Evolutionary conservation across 805 yeast species (phyloP).

Genomic region (Deakozyma indianensis): DNA sequence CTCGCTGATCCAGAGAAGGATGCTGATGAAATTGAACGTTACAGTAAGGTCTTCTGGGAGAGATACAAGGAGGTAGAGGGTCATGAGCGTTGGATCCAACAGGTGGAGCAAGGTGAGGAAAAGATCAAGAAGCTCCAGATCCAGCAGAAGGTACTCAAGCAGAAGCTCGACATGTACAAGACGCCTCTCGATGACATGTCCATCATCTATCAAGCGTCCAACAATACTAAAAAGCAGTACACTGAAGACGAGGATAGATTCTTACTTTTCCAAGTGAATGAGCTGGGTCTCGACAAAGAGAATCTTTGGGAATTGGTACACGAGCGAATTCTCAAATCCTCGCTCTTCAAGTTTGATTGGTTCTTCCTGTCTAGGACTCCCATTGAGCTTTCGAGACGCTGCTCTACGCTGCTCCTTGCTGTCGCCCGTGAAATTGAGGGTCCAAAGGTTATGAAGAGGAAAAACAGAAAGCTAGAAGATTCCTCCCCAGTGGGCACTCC

Average conservation of each 20-base stretch:
- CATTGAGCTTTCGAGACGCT: constrained; percentile 68
- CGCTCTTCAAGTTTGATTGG: constrained; percentile 74
- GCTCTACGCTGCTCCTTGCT: constrained; percentile 62
- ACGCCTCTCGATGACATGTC: constrained; percentile 66
- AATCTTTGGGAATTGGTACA: constrained; percentile 65
- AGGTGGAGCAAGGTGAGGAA: constrained; percentile 83
- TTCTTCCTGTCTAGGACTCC: constrained; percentile 70
- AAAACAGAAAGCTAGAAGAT: constrained; percentile 11
- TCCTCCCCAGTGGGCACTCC: constrained; percentile 1
- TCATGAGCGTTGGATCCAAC: constrained; percentile 66
- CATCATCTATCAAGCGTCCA: constrained; percentile 60
- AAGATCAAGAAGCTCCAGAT: constrained; percentile 45
- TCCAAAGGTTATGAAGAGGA: constrained; percentile 17
- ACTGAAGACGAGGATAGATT: constrained; percentile 86
- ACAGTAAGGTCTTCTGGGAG: constrained; percentile 69
- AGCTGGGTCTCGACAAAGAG: constrained; percentile 63
- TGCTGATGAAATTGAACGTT: constrained; percentile 60
- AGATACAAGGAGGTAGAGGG: constrained; percentile 72
- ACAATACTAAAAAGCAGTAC: constrained; percentile 45
- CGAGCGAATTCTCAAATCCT: constrained; percentile 53
- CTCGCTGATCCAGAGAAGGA: constrained; percentile 54
- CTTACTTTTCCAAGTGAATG: constrained; percentile 58
- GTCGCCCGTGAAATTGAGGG: constrained; percentile 56
- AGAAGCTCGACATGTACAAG: constrained; percentile 52
- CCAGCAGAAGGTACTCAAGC: constrained; percentile 65